Percentiles rank a stretch among this genome's conserved stretches.
Conservation (phyloP, 2,329 filamentous ascomycete genomes). For the Corinectria fuckeliana region DNA sequence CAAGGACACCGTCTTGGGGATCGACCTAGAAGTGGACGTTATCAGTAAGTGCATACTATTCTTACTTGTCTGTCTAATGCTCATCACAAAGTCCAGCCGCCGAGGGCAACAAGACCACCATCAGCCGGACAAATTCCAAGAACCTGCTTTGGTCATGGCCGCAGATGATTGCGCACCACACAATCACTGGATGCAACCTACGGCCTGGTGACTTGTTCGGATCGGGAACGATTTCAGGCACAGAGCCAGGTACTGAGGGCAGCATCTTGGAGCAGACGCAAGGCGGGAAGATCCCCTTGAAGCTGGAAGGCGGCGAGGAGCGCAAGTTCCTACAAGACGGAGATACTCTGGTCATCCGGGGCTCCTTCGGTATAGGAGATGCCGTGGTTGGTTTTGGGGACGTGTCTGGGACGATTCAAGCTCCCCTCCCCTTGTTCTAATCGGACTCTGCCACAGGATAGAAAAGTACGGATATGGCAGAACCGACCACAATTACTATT, state of each 20-base stretch:
- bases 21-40: slow-evolving; percentile 48
- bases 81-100: slow-evolving; percentile 36
- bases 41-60: slow-evolving; percentile 43
- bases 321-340: slow-evolving; percentile 77
- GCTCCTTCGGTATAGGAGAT: slow-evolving; percentile 69
- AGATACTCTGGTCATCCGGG: slow-evolving; percentile 71
- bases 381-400: slow-evolving; percentile 79
- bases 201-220: slow-evolving; percentile 77
- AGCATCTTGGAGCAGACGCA: slow-evolving; percentile 76
- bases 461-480: not conserved
- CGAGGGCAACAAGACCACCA: slow-evolving; percentile 41
- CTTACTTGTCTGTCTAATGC: fast-evolving
- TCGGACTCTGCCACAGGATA: not conserved
- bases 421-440: slow-evolving; percentile 42
- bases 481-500: not conserved
- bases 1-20: slow-evolving; percentile 44
- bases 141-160: slow-evolving; percentile 79
- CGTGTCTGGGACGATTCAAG: slow-evolving; percentile 66
- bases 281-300: slow-evolving; percentile 69
- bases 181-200: slow-evolving; percentile 77
- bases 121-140: slow-evolving; percentile 44
- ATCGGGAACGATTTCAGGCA: slow-evolving; percentile 77
- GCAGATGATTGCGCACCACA: slow-evolving; percentile 85
- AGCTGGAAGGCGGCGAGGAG: slow-evolving; percentile 68
- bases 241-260: slow-evolving; percentile 67